Evolutionary conservation across 192 early-diverging fungal genomes (phyloP).

Genomic region (Dissophora globulifera): DNA sequence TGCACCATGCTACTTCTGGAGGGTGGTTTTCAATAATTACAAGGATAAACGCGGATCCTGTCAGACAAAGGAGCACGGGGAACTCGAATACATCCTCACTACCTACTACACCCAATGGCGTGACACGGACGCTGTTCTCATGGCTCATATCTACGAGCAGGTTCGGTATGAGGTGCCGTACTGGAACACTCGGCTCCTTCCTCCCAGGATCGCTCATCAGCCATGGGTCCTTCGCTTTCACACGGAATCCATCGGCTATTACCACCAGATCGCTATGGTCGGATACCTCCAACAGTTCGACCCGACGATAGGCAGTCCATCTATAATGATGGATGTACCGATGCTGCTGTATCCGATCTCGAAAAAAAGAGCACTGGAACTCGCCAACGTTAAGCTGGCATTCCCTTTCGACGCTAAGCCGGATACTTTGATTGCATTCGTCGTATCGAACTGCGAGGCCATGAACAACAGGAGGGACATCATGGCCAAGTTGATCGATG

Average conservation of each 20-base stretch:
- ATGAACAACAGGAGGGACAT: conserved; percentile 34
- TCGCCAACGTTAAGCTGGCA: conserved; percentile 7
- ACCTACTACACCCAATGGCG: conserved; percentile 38
- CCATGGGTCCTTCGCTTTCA: conserved; percentile 18
- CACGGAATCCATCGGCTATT: conserved; percentile 12
- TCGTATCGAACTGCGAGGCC: conserved; percentile 32
- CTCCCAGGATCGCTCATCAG: conserved; percentile 30
- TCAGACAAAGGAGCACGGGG: too few species aligned
- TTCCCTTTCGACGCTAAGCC: conserved; percentile 23
- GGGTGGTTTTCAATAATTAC: background rate
- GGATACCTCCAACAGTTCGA: conserved; percentile 30
- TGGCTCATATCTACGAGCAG: conserved; percentile 22
- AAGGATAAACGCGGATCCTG: too few species aligned
- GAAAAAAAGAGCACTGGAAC: background rate
- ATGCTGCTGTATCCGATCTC: conserved; percentile 12
- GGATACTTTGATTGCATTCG: conserved; percentile 17
- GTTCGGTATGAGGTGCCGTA: conserved; percentile 15
- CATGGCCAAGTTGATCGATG: conserved; percentile 19
- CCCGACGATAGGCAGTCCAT: conserved; percentile 28
- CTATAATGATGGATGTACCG: conserved; percentile 18
- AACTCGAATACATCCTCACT: conserved; percentile 10
- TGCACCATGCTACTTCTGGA: conserved; percentile 20
- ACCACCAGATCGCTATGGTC: conserved; percentile 13
- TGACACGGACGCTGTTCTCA: conserved; percentile 27
- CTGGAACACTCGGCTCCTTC: conserved; percentile 15